Evolutionary conservation across 179 eudicot genomes (phyloP).

Genomic region (Actinidia arguta): DNA sequence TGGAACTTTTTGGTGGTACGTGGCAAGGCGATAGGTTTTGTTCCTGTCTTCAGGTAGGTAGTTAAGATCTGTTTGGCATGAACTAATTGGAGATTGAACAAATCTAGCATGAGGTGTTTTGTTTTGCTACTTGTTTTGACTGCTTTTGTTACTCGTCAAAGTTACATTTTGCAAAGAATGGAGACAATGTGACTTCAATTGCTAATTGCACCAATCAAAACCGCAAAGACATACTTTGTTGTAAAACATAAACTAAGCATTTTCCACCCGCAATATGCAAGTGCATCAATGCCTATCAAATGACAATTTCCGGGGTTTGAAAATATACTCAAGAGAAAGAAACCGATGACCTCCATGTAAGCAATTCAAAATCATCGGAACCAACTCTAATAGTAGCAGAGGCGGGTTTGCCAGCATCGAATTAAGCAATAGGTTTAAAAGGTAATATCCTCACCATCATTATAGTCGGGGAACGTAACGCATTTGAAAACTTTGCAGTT

Average conservation of each 20-base stretch:
- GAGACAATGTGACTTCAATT: neutral
- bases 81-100: too few species aligned
- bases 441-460: conserved; percentile 57
- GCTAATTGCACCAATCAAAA: neutral
- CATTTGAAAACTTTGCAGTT: conserved; percentile 94
- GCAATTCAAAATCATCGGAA: neutral
- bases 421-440: conserved; percentile 30
- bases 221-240: neutral
- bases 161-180: neutral
- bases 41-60: too few species aligned
- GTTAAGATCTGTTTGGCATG: too few species aligned
- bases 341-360: neutral
- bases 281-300: neutral
- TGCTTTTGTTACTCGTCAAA: too few species aligned
- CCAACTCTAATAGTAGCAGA: neutral
- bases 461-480: conserved; percentile 76
- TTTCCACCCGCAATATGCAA: neutral
- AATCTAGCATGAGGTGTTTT: too few species aligned
- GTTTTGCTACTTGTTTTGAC: too few species aligned
- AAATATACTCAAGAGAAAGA: neutral
- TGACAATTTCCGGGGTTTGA: neutral
- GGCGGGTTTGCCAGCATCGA: neutral
- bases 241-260: neutral
- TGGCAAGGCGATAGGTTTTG: too few species aligned
- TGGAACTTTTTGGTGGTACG: too few species aligned